These are phyloP conservation scores for Anisodus tanguticus DNA, from an alignment of 257 asterid species.

Conservation along the genomic window DNA sequence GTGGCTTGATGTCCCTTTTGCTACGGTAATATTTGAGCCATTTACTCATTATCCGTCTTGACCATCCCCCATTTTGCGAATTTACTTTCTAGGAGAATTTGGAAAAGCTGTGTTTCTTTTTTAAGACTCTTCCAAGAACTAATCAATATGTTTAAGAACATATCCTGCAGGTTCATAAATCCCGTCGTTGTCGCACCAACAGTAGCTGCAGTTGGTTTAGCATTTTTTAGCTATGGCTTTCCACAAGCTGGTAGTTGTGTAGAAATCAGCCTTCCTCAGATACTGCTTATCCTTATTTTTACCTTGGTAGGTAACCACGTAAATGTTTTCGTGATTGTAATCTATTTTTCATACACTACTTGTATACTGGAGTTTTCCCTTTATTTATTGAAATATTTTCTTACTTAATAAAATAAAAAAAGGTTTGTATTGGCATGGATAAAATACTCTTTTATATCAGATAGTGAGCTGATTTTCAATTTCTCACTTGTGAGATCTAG, in stretches of 20 bases:
- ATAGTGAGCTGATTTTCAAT: not conserved
- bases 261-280: constrained; percentile 89
- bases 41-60: constrained; percentile 14
- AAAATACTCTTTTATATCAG: not conserved
- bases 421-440: not conserved
- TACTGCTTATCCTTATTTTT: constrained; percentile 80
- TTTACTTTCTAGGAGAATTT: not conserved
- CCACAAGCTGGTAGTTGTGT: constrained; percentile 97
- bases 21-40: constrained; percentile 61
- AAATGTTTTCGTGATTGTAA: not conserved
- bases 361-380: not conserved
- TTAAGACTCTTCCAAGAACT: not conserved
- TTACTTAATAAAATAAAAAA: not conserved
- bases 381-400: not conserved
- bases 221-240: constrained; percentile 94
- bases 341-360: not conserved
- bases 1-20: constrained; percentile 84
- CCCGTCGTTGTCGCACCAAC: constrained; percentile 99
- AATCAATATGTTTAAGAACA: not conserved
- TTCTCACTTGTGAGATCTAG: not conserved
- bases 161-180: constrained; percentile 73
- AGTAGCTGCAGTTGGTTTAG: constrained; percentile 85
- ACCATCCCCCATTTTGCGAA: not conserved
- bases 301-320: constrained; percentile 70
- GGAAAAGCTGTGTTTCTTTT: not conserved